Evolutionary conservation across 2,329 filamentous ascomycete genomes (phyloP).

Genomic region (Bretziella fagacearum): DNA sequence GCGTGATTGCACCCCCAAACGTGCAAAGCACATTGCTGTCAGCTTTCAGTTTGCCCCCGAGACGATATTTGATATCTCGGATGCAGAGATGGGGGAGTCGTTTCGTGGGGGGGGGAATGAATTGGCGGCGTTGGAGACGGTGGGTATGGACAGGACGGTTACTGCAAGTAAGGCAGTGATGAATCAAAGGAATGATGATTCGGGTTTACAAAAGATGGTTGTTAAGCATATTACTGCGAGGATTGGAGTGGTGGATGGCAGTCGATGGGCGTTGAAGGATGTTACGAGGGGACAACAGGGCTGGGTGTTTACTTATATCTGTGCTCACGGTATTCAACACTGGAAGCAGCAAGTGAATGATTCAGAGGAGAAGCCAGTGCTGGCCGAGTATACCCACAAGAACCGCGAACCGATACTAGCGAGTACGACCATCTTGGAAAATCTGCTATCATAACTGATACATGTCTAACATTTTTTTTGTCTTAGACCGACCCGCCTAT

Average conservation of each 20-base stretch:
- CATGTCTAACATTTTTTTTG: background rate
- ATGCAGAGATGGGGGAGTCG: constrained; percentile 18
- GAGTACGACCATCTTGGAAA: constrained; percentile 22
- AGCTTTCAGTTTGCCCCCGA: constrained; percentile 31
- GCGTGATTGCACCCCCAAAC: constrained; percentile 29
- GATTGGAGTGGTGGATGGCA: constrained; percentile 30
- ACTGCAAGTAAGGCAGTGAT: constrained; percentile 29
- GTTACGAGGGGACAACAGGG: constrained; percentile 30
- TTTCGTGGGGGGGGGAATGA: background rate
- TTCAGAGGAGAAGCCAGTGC: constrained; percentile 23
- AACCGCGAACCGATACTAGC: constrained; percentile 30
- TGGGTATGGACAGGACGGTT: constrained; percentile 20
- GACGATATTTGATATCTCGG: constrained; percentile 27
- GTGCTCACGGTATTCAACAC: constrained; percentile 33
- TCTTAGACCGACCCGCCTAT: constrained; percentile 38
- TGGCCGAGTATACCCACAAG: constrained; percentile 33
- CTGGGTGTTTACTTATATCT: constrained; percentile 37
- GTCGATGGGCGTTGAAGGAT: constrained; percentile 31
- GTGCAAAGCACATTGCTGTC: constrained; percentile 32
- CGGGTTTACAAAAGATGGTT: constrained; percentile 31
- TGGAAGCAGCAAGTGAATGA: constrained; percentile 34
- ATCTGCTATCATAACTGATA: constrained; percentile 12
- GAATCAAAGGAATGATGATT: constrained; percentile 33
- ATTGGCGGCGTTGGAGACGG: background rate
- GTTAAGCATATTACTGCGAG: constrained; percentile 31